phyloP scores from a whole-genome alignment of 2,329 filamentous ascomycete species.

The Pestalotiopsis sp. region DNA sequence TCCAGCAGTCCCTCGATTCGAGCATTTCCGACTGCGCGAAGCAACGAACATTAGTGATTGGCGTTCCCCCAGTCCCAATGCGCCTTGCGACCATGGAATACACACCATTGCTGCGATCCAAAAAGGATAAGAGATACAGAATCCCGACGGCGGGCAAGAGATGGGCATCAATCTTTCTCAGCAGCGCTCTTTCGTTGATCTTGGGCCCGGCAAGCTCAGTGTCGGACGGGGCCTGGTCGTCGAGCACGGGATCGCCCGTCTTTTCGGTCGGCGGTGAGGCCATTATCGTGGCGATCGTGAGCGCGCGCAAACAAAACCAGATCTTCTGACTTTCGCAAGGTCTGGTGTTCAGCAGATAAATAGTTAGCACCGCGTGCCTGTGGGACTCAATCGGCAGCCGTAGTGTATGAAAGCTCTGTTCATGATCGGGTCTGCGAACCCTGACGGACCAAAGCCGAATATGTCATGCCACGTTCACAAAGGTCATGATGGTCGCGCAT shows the following conservation, averaged over 20 bases:
- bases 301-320: too few relatives aligned
- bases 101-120: slow-evolving; percentile 58
- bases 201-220: slow-evolving; percentile 18
- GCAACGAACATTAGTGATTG: slow-evolving; percentile 31
- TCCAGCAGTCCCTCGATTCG: slow-evolving; percentile 53
- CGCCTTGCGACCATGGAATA: too few relatives aligned
- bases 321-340: too few relatives aligned
- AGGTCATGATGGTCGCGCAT: too few relatives aligned
- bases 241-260: slow-evolving; percentile 13
- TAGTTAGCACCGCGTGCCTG: too few relatives aligned
- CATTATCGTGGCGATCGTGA: slow-evolving; percentile 2
- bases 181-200: slow-evolving; percentile 55
- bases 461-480: too few relatives aligned
- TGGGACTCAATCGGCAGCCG: too few relatives aligned
- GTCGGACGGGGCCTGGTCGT: slow-evolving; percentile 19
- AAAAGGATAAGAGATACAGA: slow-evolving; percentile 56
- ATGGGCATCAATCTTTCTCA: slow-evolving; percentile 56
- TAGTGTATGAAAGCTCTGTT: too few relatives aligned
- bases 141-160: slow-evolving; percentile 55
- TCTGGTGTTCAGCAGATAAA: too few relatives aligned
- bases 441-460: too few relatives aligned
- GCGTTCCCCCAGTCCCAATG: not conserved
- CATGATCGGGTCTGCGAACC: too few relatives aligned
- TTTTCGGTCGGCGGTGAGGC: slow-evolving; percentile 12
- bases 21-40: slow-evolving; percentile 50